These are phyloP conservation scores for Tetracentron sinense DNA, from an alignment of 164 flowering plant species.

Conservation along the genomic window DNA sequence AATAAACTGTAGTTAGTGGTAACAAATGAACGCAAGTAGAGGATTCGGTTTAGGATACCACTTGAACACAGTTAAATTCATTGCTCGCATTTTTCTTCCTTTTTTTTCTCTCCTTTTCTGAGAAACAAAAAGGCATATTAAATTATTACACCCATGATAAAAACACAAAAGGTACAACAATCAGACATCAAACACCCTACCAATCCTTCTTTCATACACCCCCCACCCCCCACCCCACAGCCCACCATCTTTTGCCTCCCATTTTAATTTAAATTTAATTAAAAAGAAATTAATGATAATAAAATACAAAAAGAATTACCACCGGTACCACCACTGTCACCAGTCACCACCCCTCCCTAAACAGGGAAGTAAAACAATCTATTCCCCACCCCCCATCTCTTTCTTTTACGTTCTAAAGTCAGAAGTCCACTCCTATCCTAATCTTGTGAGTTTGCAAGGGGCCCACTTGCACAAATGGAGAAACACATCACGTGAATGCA, in stretches of 20 bases:
- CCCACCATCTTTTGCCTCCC: not conserved
- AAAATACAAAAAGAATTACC: not conserved
- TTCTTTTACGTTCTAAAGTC: not conserved
- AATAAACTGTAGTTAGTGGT: too few species aligned
- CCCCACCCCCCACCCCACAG: not conserved
- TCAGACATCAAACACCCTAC: too few species aligned
- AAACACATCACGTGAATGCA: constrained; percentile 15
- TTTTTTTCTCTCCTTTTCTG: too few species aligned
- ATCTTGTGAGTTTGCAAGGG: not conserved
- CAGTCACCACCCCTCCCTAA: not conserved
- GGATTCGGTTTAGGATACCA: too few species aligned
- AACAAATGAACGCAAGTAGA: too few species aligned
- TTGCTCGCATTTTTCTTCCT: too few species aligned
- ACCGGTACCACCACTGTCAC: not conserved
- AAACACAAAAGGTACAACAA: too few species aligned
- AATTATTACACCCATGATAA: too few species aligned
- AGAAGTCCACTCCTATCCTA: not conserved
- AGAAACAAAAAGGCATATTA: too few species aligned
- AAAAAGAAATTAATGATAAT: not conserved
- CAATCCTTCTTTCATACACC: too few species aligned
- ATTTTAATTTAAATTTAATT: too few species aligned
- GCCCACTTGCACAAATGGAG: not conserved
- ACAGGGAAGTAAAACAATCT: not conserved
- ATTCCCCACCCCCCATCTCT: not conserved
- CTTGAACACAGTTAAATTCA: too few species aligned